Conservation (phyloP, 768 basidiomycete species). For the Russula sp. region DNA sequence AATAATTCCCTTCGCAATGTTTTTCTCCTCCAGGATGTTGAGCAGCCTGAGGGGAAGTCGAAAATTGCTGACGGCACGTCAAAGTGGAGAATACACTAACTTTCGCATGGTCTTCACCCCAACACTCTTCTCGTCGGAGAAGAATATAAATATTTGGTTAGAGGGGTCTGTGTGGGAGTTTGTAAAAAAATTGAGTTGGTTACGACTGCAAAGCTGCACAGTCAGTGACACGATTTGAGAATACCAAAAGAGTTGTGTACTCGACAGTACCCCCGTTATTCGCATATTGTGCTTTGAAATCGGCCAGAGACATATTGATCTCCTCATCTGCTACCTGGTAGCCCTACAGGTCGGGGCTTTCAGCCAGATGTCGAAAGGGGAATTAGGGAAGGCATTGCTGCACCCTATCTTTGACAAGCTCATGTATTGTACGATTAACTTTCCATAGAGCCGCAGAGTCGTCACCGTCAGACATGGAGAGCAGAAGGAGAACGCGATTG, state of each 20-base stretch:
- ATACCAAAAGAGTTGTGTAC: conserved; percentile 48
- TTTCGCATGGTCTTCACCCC: conserved; percentile 98
- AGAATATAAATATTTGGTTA: conserved; percentile 91
- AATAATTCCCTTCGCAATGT: conserved; percentile 86
- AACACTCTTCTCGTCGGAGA: conserved; percentile 93
- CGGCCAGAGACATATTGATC: conserved; percentile 79
- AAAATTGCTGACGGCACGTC: conserved; percentile 8
- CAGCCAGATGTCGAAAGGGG: conserved; percentile 23
- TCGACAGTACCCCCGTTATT: conserved; percentile 75
- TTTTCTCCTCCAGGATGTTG: conserved; percentile 86
- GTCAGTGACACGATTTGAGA: background rate
- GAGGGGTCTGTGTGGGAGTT: conserved; percentile 59
- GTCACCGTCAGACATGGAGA: conserved; percentile 65
- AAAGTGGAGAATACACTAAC: conserved; percentile 46
- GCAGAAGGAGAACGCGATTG: conserved; percentile 36
- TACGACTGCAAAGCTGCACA: conserved; percentile 57
- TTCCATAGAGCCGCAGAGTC: conserved; percentile 91
- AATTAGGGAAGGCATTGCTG: conserved; percentile 34
- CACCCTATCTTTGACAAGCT: conserved; percentile 93
- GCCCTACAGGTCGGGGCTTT: conserved; percentile 55
- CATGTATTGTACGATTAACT: conserved; percentile 93
- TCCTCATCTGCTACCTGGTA: conserved; percentile 94
- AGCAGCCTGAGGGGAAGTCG: conserved; percentile 59
- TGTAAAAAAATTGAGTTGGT: conserved; percentile 87
- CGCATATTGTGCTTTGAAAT: conserved; percentile 73